Conservation (phyloP, 345 rosid genomes). For the Corchorus olitorius region DNA sequence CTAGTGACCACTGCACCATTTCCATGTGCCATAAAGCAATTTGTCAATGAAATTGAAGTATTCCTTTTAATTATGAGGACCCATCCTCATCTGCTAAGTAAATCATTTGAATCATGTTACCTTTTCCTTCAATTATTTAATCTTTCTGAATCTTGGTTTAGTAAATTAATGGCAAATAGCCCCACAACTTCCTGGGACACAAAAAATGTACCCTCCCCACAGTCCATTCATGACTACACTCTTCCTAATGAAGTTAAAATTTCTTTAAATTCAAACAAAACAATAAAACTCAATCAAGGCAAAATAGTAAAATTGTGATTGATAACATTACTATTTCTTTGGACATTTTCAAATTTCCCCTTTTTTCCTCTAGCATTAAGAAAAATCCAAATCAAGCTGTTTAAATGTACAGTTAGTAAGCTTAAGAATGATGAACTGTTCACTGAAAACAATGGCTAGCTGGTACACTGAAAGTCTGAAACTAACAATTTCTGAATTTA, state of each 20-base stretch:
- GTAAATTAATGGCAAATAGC: not conserved
- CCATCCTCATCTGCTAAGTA: not conserved
- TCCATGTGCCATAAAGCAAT: constrained; percentile 11
- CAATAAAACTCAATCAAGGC: not conserved
- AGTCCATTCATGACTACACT: not conserved
- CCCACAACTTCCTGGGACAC: not conserved
- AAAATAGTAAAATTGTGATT: not conserved
- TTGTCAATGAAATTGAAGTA: constrained; percentile 2
- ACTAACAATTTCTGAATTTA: not conserved
- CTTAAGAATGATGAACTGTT: not conserved
- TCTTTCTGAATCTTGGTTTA: constrained; percentile 5
- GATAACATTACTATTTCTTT: too few relatives aligned
- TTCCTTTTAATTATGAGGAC: not conserved
- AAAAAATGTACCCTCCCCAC: not conserved
- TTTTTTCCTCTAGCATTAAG: too few relatives aligned
- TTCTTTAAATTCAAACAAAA: not conserved
- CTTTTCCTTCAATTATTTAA: constrained; percentile 5
- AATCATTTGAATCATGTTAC: not conserved
- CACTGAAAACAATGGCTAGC: constrained; percentile 6
- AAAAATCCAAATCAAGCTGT: not conserved
- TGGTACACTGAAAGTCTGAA: not conserved
- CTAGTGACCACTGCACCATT: not conserved
- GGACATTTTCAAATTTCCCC: too few relatives aligned
- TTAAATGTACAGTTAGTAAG: constrained; percentile 3
- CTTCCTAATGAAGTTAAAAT: not conserved